These are phyloP conservation scores for Candida sphagnicola DNA, from an alignment of 805 yeast species.

Conservation along the genomic window DNA sequence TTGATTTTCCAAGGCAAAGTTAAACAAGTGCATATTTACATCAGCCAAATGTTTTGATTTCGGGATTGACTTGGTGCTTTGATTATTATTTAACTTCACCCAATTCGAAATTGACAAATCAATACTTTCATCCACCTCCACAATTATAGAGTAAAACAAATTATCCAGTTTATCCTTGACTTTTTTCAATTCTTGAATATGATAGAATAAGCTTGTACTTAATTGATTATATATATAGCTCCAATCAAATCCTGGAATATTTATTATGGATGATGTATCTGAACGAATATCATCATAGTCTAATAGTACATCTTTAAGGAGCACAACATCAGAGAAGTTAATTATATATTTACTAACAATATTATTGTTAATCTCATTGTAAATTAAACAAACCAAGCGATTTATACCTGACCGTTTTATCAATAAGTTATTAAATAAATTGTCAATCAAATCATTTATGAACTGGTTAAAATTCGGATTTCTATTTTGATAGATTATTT, in stretches of 20 bases:
- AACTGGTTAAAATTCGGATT: conserved; percentile 47
- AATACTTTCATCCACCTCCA: conserved; percentile 21
- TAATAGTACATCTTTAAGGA: conserved; percentile 12
- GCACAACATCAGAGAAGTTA: conserved; percentile 25
- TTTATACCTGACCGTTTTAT: conserved; percentile 19
- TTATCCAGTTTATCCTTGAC: conserved; percentile 7
- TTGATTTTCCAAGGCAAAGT: conserved; percentile 29
- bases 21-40: conserved; percentile 22
- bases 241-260: conserved; percentile 28
- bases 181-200: conserved; percentile 26
- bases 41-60: conserved; percentile 17
- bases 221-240: conserved; percentile 28
- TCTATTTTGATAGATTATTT: conserved; percentile 39
- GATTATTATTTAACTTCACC: conserved; percentile 14
- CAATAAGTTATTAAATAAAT: conserved; percentile 16
- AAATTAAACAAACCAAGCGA: conserved; percentile 35
- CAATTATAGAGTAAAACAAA: conserved; percentile 14
- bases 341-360: conserved; percentile 38
- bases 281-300: conserved; percentile 3
- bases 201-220: conserved; percentile 25
- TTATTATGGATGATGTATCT: conserved; percentile 15
- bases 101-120: conserved; percentile 19
- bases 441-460: conserved; percentile 33
- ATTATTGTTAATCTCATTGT: conserved; percentile 21
- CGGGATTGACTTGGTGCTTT: neutral